A percentile compares a stretch with the other conserved stretches of the same genome.
These are phyloP conservation scores for Adansonia madagascariensis DNA, from an alignment of 441 rosid species.

Conservation along the genomic window DNA sequence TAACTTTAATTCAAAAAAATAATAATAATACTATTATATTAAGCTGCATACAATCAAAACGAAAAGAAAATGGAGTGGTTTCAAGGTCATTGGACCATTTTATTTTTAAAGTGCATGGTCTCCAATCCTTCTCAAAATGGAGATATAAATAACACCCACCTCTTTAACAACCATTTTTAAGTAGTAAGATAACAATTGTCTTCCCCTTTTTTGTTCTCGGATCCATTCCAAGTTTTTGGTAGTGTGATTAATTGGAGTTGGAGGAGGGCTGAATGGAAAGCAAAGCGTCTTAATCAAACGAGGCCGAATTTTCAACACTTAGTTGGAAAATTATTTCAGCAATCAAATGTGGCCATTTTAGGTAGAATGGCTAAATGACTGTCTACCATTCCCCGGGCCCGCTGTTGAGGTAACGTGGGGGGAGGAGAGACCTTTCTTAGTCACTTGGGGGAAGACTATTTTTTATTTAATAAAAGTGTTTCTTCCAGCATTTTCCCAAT, in stretches of 20 bases:
- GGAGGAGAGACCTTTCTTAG: constrained; percentile 13
- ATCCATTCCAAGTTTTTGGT: constrained; percentile 15
- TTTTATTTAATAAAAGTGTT: background rate
- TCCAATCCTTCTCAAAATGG: background rate
- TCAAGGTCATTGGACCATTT: background rate
- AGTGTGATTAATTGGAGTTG: background rate
- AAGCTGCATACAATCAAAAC: background rate
- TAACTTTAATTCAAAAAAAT: no score
- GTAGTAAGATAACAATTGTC: constrained; percentile 28
- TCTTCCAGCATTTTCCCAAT: background rate
- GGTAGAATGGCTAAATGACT: constrained; percentile 45
- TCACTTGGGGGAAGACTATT: background rate
- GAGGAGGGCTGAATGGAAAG: background rate
- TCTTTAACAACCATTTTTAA: constrained; percentile 15
- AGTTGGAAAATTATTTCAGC: constrained; percentile 29
- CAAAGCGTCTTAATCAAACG: background rate
- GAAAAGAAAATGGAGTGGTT: background rate
- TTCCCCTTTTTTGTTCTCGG: background rate
- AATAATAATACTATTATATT: background rate
- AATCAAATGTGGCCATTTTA: constrained; percentile 30
- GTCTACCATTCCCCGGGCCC: constrained; percentile 28
- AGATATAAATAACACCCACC: constrained; percentile 25
- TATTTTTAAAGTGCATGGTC: constrained; percentile 20
- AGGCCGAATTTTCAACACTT: background rate
- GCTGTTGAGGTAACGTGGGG: constrained; percentile 22